phyloP scores from a whole-genome alignment of 2,329 filamentous ascomycete genomes.

The Trichoderma endophyticum region DNA sequence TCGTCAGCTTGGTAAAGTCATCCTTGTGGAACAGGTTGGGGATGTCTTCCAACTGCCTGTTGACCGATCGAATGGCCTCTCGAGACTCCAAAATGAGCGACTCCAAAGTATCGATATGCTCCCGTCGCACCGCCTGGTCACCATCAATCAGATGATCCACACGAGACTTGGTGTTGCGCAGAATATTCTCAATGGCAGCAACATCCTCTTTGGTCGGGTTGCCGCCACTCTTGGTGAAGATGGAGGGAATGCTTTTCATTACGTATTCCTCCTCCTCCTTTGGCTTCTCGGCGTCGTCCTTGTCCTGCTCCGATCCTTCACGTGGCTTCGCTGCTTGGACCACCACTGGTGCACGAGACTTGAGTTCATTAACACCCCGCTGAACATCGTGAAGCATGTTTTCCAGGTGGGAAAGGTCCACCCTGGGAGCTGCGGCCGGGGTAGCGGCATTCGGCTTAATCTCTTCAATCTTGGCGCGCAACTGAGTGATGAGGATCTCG shows the following conservation, averaged over 20 bases:
- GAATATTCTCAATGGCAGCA: slow-evolving; percentile 83
- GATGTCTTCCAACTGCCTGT: slow-evolving; percentile 46
- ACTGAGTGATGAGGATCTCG: slow-evolving; percentile 76
- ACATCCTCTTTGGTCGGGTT: slow-evolving; percentile 69
- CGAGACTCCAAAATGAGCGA: slow-evolving; percentile 67
- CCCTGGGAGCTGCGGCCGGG: slow-evolving; percentile 40
- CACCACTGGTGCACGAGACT: slow-evolving; percentile 29
- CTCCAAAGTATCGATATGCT: slow-evolving; percentile 65
- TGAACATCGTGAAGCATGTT: slow-evolving; percentile 50
- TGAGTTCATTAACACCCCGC: slow-evolving; percentile 46
- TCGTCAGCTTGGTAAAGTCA: slow-evolving; percentile 73
- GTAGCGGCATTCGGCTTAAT: slow-evolving; percentile 34
- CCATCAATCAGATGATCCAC: slow-evolving; percentile 76
- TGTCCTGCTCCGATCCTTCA: slow-evolving; percentile 21
- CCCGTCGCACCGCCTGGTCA: slow-evolving; percentile 65
- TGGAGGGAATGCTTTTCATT: slow-evolving; percentile 14
- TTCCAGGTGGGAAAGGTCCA: slow-evolving; percentile 56
- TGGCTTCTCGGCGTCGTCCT: slow-evolving; percentile 2
- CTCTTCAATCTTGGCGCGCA: slow-evolving; percentile 76
- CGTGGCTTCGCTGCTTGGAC: neutral
- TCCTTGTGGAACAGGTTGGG: slow-evolving; percentile 63
- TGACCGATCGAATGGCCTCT: slow-evolving; percentile 65
- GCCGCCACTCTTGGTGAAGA: slow-evolving; percentile 28
- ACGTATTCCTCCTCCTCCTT: slow-evolving; percentile 43
- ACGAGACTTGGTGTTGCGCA: slow-evolving; percentile 84